A percentile compares a stretch with the other conserved stretches of the same genome.
Conservation (phyloP, 805 yeast genomes). For the Ogataea paraovalis region DNA sequence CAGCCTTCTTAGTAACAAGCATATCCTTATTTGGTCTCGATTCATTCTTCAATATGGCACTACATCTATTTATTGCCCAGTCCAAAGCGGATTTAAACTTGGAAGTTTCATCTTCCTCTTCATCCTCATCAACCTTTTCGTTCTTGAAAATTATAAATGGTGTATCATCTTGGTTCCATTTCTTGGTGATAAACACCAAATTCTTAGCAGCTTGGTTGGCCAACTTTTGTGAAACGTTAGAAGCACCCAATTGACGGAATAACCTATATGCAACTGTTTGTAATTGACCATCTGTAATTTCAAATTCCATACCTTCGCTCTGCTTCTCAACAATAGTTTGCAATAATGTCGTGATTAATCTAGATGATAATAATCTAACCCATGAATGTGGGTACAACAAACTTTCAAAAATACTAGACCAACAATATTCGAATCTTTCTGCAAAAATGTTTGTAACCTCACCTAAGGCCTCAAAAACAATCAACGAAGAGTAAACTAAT, state of each 20-base stretch:
- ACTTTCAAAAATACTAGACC: conserved; percentile 50
- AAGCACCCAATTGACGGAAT: conserved; percentile 80
- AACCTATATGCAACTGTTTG: conserved; percentile 65
- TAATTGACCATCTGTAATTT: conserved; percentile 38
- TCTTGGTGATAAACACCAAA: conserved; percentile 53
- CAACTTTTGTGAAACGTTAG: conserved; percentile 58
- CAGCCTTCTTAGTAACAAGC: conserved; percentile 57
- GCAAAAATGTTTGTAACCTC: conserved; percentile 32
- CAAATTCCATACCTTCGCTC: conserved; percentile 25
- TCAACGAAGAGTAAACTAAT: conserved; percentile 61
- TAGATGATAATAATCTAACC: conserved; percentile 69
- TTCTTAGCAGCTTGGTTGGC: conserved; percentile 65
- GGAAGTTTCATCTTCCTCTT: conserved; percentile 20
- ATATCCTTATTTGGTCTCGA: conserved; percentile 47
- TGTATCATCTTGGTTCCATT: conserved; percentile 52
- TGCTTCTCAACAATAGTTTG: conserved; percentile 25
- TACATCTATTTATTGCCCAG: conserved; percentile 60
- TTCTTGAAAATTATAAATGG: conserved; percentile 27
- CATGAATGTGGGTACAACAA: conserved; percentile 87
- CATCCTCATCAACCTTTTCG: conserved; percentile 22
- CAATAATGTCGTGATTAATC: conserved; percentile 54
- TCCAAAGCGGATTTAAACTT: conserved; percentile 41
- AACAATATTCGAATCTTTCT: conserved; percentile 41
- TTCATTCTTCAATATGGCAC: conserved; percentile 65
- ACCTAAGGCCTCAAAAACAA: conserved; percentile 30